Conservation (phyloP, 345 rosid genomes). For the Durio zibethinus region DNA sequence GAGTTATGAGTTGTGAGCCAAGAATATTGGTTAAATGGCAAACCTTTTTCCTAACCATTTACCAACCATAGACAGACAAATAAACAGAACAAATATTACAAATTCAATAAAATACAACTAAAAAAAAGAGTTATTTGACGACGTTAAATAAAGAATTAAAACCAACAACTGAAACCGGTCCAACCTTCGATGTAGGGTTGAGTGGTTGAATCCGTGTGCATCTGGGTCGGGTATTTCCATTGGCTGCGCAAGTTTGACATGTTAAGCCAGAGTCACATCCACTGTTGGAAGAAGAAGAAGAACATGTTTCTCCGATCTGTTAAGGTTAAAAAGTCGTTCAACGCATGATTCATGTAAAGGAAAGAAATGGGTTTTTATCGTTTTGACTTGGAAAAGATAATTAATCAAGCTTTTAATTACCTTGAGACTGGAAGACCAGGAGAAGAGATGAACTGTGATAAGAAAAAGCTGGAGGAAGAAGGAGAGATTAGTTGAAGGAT, state of each 20-base stretch:
- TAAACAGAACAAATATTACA: not conserved
- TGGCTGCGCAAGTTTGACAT: constrained; percentile 66
- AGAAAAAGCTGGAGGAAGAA: constrained; percentile 17
- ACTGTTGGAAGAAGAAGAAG: constrained; percentile 29
- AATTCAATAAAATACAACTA: not conserved
- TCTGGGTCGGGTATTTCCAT: constrained; percentile 73
- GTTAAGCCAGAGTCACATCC: constrained; percentile 72
- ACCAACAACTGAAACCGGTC: not conserved
- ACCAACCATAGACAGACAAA: constrained; percentile 37
- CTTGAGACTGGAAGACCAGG: constrained; percentile 32
- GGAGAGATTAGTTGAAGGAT: not conserved
- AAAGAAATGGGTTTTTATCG: not conserved
- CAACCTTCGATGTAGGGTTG: constrained; percentile 67
- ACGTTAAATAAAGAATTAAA: not conserved
- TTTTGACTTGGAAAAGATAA: not conserved
- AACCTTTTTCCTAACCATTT: constrained; percentile 61
- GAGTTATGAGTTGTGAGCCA: constrained; percentile 98
- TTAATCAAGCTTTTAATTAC: constrained; percentile 14
- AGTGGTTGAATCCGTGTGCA: constrained; percentile 68
- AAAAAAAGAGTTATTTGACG: not conserved
- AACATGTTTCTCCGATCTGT: constrained; percentile 89
- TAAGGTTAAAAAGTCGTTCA: not conserved
- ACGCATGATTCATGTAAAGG: not conserved
- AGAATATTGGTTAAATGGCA: constrained; percentile 82
- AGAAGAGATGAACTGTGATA: constrained; percentile 21